Percentiles rank a stretch among this genome's conserved stretches.
Evolutionary conservation across 331 rosid genomes (phyloP).

Genomic region (Arachis monticola): DNA sequence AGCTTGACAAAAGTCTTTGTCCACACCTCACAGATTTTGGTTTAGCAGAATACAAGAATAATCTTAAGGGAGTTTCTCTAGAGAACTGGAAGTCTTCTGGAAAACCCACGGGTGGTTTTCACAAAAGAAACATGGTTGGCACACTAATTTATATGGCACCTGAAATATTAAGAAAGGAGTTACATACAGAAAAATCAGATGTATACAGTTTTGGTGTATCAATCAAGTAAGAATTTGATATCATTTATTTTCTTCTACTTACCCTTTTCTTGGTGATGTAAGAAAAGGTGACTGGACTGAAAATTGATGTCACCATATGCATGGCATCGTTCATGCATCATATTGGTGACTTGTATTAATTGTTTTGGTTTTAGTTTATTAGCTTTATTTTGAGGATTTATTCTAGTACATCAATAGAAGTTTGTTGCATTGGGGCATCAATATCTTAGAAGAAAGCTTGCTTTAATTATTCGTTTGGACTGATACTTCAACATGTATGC

Average conservation of each 20-base stretch:
- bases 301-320: conserved; percentile 3
- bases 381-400: conserved; percentile 10
- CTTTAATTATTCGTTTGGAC: neutral
- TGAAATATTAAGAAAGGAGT: conserved; percentile 83
- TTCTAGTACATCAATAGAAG: neutral
- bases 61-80: conserved; percentile 66
- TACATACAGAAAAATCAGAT: conserved; percentile 85
- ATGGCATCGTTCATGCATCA: conserved; percentile 19
- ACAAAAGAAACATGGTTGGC: conserved; percentile 92
- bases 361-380: conserved; percentile 17
- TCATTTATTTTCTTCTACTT: neutral
- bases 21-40: conserved; percentile 96
- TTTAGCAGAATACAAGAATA: conserved; percentile 72
- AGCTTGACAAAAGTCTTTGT: conserved; percentile 75
- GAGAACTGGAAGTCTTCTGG: conserved; percentile 89
- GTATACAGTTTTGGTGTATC: conserved; percentile 88
- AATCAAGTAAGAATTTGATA: conserved; percentile 68
- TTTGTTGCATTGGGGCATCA: conserved; percentile 24
- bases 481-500: neutral
- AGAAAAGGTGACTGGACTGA: conserved; percentile 11
- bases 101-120: conserved; percentile 97
- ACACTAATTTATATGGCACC: conserved; percentile 96
- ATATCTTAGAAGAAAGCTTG: conserved; percentile 21
- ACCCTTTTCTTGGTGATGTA: conserved; percentile 8
- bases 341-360: conserved; percentile 1